Base-by-base conservation (phyloP, 106 monocot species). In the Dendrobium catenatum region DNA sequence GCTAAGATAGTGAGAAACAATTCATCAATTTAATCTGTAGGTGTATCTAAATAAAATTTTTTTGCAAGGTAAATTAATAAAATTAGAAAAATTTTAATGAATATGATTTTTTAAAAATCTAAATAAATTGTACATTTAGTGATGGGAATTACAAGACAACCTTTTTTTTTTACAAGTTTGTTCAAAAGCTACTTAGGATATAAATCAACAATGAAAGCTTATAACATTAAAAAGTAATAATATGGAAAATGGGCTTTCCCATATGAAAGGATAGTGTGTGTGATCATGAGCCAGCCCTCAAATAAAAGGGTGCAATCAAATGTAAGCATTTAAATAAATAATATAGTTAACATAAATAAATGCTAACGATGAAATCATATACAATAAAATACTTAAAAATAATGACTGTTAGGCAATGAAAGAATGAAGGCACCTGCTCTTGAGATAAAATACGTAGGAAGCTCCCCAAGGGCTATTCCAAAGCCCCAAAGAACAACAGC, bases 361-460 rank as follows among this genome's bases (percentile, higher is more conserved):
- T 73, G 73, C 18, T 41, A 41, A 73, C 15, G 41, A 73, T 73
- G 77, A 41, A 77, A 77, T 17, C 46, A 49, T 5, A 77, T 26
- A 48, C 0, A 8, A 17, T 48, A 15, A 46, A 77, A 77, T 15
- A 56, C 1, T 46, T 46, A 48, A 11, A 27, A 77, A 41, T 18
- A 77, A 37, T 77, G 27, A 77, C 0, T 48, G 0, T 33, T 31
- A 31, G 8, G 19, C 10, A 76, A 48, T 78, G 64, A 33, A 75
- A 80, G 15, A 26, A 84, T 48, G 58, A 81, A 73, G 16, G 26
- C 17, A 98, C 97, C 97, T 85, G 97, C 92, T 90, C 89, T 92
- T 67, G 97, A 91, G 75, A 98, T 90, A 85, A 98, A 98, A 87
- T 98, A 98, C 42, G 94, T 92, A 72, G 94, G 97, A 85, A 98